Evolutionary conservation across 2,329 filamentous ascomycete genomes (phyloP).

Genomic region (Colletotrichum sp.): DNA sequence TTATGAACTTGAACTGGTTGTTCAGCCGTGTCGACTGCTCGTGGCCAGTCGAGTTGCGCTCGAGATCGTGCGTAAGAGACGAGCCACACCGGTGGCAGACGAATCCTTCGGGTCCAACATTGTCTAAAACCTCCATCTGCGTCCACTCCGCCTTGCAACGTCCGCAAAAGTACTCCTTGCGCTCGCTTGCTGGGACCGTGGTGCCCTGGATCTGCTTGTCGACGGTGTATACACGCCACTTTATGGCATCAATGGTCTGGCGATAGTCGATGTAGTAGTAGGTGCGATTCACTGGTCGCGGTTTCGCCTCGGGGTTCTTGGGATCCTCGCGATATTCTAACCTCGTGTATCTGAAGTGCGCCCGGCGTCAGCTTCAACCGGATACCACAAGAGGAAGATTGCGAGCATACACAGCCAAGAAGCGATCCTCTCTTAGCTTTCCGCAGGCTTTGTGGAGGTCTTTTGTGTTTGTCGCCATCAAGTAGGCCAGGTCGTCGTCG

Average conservation of each 20-base stretch:
- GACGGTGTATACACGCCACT: slow-evolving; percentile 88
- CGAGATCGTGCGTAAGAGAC: slow-evolving; percentile 67
- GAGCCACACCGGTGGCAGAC: slow-evolving; percentile 80
- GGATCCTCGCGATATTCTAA: slow-evolving; percentile 21
- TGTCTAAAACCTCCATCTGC: slow-evolving; percentile 85
- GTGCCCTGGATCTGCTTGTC: slow-evolving; percentile 88
- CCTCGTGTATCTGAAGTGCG: slow-evolving; percentile 14
- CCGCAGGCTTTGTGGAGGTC: slow-evolving; percentile 90
- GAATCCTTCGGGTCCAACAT: slow-evolving; percentile 73
- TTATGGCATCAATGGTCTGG: slow-evolving; percentile 93
- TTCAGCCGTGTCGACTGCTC: slow-evolving; percentile 78
- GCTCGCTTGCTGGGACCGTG: slow-evolving; percentile 79
- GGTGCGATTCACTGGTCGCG: slow-evolving; percentile 81
- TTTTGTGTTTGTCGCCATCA: slow-evolving; percentile 90
- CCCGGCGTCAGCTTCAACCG: not conserved
- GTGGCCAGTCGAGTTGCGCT: slow-evolving; percentile 72
- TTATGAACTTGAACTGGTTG: slow-evolving; percentile 79
- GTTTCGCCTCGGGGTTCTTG: slow-evolving; percentile 67
- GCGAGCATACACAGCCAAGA: slow-evolving; percentile 75
- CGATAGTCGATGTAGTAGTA: slow-evolving; percentile 99
- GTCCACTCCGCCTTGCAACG: slow-evolving; percentile 88
- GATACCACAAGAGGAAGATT: not conserved
- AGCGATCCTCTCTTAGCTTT: slow-evolving; percentile 82
- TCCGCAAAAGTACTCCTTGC: slow-evolving; percentile 89
- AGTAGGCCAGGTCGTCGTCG: slow-evolving; percentile 84